Conservation (phyloP, 2,329 filamentous ascomycete genomes). For the Trichothecium roseum region DNA sequence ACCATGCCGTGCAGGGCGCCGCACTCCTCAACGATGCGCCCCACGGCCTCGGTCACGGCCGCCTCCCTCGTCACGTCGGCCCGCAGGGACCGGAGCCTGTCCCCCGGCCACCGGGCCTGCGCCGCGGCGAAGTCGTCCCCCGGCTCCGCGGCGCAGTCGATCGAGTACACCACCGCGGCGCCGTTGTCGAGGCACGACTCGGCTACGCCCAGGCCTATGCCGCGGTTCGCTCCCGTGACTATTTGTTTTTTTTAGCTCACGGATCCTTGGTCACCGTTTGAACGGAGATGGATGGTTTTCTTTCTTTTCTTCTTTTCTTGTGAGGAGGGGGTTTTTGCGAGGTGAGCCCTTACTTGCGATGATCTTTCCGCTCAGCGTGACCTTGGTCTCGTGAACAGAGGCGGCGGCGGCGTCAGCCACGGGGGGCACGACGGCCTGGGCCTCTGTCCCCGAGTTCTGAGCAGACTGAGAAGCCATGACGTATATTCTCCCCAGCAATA, state of each 20-base stretch:
- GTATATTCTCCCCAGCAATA: no score
- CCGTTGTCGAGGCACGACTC: conserved; percentile 3
- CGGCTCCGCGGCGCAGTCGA: conserved; percentile 7
- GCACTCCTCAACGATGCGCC: conserved; percentile 29
- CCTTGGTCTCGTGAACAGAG: background rate
- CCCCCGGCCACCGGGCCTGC: conserved; percentile 20
- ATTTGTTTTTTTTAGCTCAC: no score
- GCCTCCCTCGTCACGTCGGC: conserved; percentile 36
- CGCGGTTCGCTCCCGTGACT: conserved; percentile 3
- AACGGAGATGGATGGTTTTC: no score
- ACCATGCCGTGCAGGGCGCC: conserved; percentile 38
- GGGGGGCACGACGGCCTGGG: no score
- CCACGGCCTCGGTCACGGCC: conserved; percentile 30
- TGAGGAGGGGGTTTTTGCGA: background rate
- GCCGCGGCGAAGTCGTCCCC: conserved; percentile 8
- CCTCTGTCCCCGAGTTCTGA: no score
- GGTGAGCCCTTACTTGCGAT: background rate
- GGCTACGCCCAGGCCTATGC: conserved; percentile 3
- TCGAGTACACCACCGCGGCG: conserved; percentile 5
- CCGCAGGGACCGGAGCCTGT: conserved; percentile 26
- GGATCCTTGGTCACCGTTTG: no score
- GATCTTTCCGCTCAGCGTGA: background rate
- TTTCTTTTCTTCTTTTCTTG: no score
- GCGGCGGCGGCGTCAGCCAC: background rate
- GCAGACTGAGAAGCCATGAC: no score